Evolutionary conservation across 1,284 basidiomycete species (phyloP).

Genomic region (Hypsizygus ulmarius): DNA sequence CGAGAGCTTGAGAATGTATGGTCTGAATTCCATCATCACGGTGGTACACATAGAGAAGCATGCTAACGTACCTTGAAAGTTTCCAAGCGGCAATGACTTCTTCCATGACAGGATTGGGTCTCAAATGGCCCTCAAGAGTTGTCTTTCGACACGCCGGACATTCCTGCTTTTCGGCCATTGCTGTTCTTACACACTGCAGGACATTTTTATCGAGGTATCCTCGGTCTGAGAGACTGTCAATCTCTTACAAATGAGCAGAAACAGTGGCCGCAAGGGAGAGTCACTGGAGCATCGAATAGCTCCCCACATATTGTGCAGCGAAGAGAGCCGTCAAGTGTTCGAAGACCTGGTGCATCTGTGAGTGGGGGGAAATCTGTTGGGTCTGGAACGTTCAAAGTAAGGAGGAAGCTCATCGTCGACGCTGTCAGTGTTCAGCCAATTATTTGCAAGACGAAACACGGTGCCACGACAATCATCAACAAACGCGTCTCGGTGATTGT

Average conservation of each 20-base stretch:
- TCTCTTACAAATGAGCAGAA: conserved; percentile 73
- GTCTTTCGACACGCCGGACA: conserved; percentile 65
- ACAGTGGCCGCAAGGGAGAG: conserved; percentile 68
- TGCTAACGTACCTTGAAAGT: conserved; percentile 50
- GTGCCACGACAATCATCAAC: conserved; percentile 1
- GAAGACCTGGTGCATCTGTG: conserved; percentile 47
- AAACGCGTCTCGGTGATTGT: conserved; percentile 7
- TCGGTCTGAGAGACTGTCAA: neutral
- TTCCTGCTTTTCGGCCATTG: conserved; percentile 53
- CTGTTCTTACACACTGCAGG: conserved; percentile 59
- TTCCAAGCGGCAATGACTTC: conserved; percentile 63
- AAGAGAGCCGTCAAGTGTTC: conserved; percentile 57
- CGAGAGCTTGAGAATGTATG: conserved; percentile 40
- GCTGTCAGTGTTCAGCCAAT: too few relatives aligned
- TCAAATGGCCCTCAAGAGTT: conserved; percentile 55
- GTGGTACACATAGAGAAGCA: neutral
- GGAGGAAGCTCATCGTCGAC: conserved; percentile 14
- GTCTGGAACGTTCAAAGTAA: conserved; percentile 49
- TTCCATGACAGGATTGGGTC: conserved; percentile 59
- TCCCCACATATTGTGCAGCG: conserved; percentile 73
- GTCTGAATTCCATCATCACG: conserved; percentile 27
- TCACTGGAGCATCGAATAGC: conserved; percentile 66
- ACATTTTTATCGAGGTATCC: conserved; percentile 1
- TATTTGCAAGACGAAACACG: too few relatives aligned
- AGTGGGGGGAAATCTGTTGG: conserved; percentile 62